Base-by-base conservation (phyloP, 352 stramenopile species). In the Globisporangium heterothallicum region DNA sequence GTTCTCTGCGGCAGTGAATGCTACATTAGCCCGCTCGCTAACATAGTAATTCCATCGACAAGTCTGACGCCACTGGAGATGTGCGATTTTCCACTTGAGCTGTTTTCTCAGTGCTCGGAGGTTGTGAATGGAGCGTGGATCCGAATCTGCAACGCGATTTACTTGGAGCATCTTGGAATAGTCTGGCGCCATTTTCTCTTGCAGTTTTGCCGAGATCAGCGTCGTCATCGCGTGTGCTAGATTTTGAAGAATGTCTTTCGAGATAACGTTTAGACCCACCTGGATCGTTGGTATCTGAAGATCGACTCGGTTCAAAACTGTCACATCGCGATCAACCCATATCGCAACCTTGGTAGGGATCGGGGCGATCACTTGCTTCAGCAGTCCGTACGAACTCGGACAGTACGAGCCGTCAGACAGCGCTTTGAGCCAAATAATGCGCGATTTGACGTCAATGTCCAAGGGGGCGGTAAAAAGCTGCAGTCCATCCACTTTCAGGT, bases 371-470 rank as follows among this genome's bases (percentile, higher is more conserved):
- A 90, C 74, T 66, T 84, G 72, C 43, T 70, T 74, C 10, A 87
- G 56, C 4, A 90, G 49, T 4, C 79, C 77, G 22, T 76, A 78
- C 3, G 77, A 81, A 27, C 64, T 80, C 1, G 72, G 68, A 7
- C 72, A 88, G 42, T 86, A 88, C 1, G 72, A 79, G 4, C 77
- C 73, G 21, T 88, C 74, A 0, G 60, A 19, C 0, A 82, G 63
- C 0, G 70, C 63, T 55, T 79, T 81, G 9, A 91, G 61, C 79
- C 79, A 91, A 56, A 82, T 69, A 2, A 77, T 58, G 16, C 75
- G 65, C 25, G 77, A 88, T 24, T 79, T 81, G 6, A 88, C 74
- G 21, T 91, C 79, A 32, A 91, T 69, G 40, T 88, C 79, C 16
- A 91, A 51, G 13, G 78, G 79, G 0, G 79, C 73, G 6, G 79